Evolutionary conservation across 495 filamentous ascomycete species (phyloP).

Genomic region (Talaromyces liani): DNA sequence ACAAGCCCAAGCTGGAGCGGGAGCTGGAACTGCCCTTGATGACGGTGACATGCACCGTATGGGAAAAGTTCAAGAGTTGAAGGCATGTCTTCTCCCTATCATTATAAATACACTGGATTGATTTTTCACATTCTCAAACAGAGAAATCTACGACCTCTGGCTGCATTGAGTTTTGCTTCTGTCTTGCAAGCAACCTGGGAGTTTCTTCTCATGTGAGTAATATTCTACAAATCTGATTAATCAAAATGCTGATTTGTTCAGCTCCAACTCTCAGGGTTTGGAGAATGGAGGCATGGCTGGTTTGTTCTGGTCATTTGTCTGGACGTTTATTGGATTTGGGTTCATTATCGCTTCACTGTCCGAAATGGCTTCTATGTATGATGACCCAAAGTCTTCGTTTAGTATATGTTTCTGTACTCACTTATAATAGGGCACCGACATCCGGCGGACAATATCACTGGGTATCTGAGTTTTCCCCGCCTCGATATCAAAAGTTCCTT

Average conservation of each 20-base stretch:
- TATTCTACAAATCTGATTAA: not conserved
- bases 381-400: not conserved
- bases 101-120: not conserved
- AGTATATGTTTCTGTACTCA: not conserved
- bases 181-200: constrained; percentile 24
- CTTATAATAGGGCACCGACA: constrained; percentile 22
- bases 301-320: constrained; percentile 28
- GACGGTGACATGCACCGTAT: constrained; percentile 17
- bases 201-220: constrained; percentile 17
- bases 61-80: constrained; percentile 19
- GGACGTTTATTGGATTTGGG: constrained; percentile 26
- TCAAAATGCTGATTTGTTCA: not conserved
- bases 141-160: constrained; percentile 19
- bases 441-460: constrained; percentile 36
- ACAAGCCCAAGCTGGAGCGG: not conserved
- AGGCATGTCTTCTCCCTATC: constrained; percentile 11
- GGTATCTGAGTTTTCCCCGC: constrained; percentile 34
- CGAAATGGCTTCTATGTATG: constrained; percentile 34
- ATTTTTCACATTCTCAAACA: not conserved
- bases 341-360: constrained; percentile 27
- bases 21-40: constrained; percentile 1
- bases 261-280: constrained; percentile 3
- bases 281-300: constrained; percentile 19
- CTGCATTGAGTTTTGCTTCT: constrained; percentile 21
- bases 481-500: constrained; percentile 22